Conservation (phyloP, 148 eudicot genomes). For the Chenopodium berlandieri region DNA sequence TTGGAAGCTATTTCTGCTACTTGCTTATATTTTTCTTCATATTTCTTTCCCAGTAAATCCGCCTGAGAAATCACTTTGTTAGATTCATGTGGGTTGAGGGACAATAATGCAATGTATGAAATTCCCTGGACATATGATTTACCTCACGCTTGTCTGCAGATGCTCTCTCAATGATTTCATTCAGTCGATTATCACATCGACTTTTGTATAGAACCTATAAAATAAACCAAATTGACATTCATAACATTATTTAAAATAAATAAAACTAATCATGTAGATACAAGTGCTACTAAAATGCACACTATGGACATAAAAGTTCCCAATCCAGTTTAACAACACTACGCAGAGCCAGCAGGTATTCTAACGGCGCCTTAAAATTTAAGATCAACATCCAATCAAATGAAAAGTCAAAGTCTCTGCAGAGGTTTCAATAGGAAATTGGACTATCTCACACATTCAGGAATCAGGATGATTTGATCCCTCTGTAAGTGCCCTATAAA, state of each 20-base stretch:
- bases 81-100: not conserved
- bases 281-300: not conserved
- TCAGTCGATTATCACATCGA: conserved; percentile 93
- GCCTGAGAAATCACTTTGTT: conserved; percentile 52
- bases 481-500: not conserved
- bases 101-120: conserved; percentile 4
- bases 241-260: not conserved
- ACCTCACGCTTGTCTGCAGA: conserved; percentile 95
- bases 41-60: conserved; percentile 78
- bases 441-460: not conserved
- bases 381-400: not conserved
- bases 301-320: not conserved
- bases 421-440: not conserved
- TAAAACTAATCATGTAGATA: not conserved
- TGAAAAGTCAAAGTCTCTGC: not conserved
- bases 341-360: not conserved
- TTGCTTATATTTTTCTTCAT: conserved; percentile 95
- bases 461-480: not conserved
- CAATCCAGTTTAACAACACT: not conserved
- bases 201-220: conserved; percentile 88
- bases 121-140: conserved; percentile 11
- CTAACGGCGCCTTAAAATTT: not conserved
- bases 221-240: conserved; percentile 13
- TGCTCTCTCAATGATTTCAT: conserved; percentile 98
- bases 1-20: conserved; percentile 90